These are phyloP conservation scores for Tulasnella sp. DNA, from an alignment of 768 basidiomycete genomes.

Conservation along the genomic window DNA sequence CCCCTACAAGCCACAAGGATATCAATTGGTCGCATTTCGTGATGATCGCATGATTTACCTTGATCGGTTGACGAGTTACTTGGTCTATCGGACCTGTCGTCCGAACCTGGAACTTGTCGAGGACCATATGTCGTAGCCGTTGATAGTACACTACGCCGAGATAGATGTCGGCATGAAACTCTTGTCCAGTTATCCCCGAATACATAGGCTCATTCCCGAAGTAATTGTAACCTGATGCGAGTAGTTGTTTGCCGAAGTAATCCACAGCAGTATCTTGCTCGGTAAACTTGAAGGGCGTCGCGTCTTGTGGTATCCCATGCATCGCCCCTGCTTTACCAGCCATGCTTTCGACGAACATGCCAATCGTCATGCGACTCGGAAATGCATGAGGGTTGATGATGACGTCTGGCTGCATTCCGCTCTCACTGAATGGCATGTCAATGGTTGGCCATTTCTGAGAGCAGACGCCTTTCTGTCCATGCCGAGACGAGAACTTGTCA, in stretches of 20 bases:
- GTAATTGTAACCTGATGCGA: conserved; percentile 94
- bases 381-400: conserved; percentile 99
- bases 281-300: conserved; percentile 96
- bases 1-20: conserved; percentile 42
- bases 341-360: conserved; percentile 99
- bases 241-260: conserved; percentile 93
- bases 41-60: conserved; percentile 41
- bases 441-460: conserved; percentile 97
- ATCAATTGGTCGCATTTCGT: neutral
- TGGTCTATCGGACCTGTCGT: conserved; percentile 97
- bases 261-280: conserved; percentile 96
- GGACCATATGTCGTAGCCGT: conserved; percentile 96
- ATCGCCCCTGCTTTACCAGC: conserved; percentile 98
- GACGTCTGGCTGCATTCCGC: conserved; percentile 96
- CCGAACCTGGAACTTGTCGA: conserved; percentile 99
- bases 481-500: conserved; percentile 98
- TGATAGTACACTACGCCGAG: conserved; percentile 98
- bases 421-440: conserved; percentile 99
- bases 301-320: conserved; percentile 97
- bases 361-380: conserved; percentile 99
- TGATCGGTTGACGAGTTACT: conserved; percentile 92
- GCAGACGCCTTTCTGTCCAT: conserved; percentile 99
- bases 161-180: conserved; percentile 98
- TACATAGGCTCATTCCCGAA: conserved; percentile 99
- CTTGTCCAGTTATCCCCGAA: conserved; percentile 96